Evolutionary conservation across 805 yeast genomes (phyloP), one percentile per base, ranked within the genome.

Genomic region (Metschnikowia borealis): DNA sequence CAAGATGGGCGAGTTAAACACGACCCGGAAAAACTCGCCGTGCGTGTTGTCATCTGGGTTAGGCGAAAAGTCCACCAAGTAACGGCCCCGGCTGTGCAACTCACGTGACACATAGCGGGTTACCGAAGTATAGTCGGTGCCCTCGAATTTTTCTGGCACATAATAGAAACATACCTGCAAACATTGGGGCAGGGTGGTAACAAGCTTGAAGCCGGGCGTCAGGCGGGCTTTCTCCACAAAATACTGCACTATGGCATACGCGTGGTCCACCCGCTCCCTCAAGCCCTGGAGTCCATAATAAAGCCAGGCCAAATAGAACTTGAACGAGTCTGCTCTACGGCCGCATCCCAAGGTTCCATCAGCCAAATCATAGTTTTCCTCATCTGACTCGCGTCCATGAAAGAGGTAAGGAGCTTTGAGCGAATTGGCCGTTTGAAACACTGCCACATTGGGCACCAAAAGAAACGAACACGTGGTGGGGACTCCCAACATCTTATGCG

Each of bases 261-360:
- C 92, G 61, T 87, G 91, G 59, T 88, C 86, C 5, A 89, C 77
- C 38, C 96, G 71, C 43, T 71, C 62, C 32, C 69, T 81, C 58
- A 83, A 85, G 0, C 96, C 96, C 35, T 65, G 58, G 3, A 70
- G 66, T 3, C 96, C 96, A 59, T 84, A 89, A 72, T 85, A 89
- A 51, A 84, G 71, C 96, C 96, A 88, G 1, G 87, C 82, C 62
- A 89, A 64, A 64, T 85, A 88, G 60, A 89, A 74, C 67, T 88
- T 88, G 64, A 88, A 70, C 3, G 92, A 80, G 64, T 89, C 96
- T 0, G 94, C 82, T 48, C 96, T 77, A 57, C 96, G 79, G 13
- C 96, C 96, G 64, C 96, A 88, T 7, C 95, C 96, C 91, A 89
- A 84, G 2, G 96, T 89, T 13, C 94, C 95, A 64, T 87, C 92